phyloP scores from a whole-genome alignment of 495 filamentous ascomycete genomes.

The Penicillium diatomitis region DNA sequence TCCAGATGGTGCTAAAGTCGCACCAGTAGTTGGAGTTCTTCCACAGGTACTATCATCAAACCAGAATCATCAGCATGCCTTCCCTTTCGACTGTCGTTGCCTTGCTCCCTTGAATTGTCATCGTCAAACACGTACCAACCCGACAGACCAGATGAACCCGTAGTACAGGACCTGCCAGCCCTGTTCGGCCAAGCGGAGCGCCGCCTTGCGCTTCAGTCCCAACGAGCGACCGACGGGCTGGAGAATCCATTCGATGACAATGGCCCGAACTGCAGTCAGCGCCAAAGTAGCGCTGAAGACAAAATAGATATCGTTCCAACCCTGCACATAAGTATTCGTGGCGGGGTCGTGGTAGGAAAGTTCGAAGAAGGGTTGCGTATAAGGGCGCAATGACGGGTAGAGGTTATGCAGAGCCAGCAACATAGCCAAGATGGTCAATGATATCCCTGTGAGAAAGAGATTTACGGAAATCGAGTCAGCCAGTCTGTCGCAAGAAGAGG shows the following conservation, averaged over 20 bases:
- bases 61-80: neutral
- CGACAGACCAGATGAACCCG: slow-evolving; percentile 65
- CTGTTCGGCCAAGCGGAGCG: slow-evolving; percentile 83
- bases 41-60: slow-evolving; percentile 60
- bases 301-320: slow-evolving; percentile 70
- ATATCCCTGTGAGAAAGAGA: slow-evolving; percentile 47
- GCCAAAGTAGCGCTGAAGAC: slow-evolving; percentile 71
- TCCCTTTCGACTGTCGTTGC: too few species aligned
- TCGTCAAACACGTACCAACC: slow-evolving; percentile 57
- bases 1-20: slow-evolving; percentile 72
- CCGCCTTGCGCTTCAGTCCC: slow-evolving; percentile 64
- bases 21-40: slow-evolving; percentile 68
- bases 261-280: slow-evolving; percentile 80
- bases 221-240: slow-evolving; percentile 59
- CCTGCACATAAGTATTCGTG: slow-evolving; percentile 60
- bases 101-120: neutral
- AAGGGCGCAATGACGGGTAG: slow-evolving; percentile 67
- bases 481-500: too few species aligned
- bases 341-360: slow-evolving; percentile 70
- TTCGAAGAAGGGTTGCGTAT: slow-evolving; percentile 76
- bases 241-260: slow-evolving; percentile 76
- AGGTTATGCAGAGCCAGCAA: slow-evolving; percentile 68
- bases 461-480: slow-evolving; percentile 12
- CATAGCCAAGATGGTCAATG: slow-evolving; percentile 67
- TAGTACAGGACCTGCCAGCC: slow-evolving; percentile 84